Conservation (phyloP, 768 basidiomycete genomes). For the Boletus insuetus region DNA sequence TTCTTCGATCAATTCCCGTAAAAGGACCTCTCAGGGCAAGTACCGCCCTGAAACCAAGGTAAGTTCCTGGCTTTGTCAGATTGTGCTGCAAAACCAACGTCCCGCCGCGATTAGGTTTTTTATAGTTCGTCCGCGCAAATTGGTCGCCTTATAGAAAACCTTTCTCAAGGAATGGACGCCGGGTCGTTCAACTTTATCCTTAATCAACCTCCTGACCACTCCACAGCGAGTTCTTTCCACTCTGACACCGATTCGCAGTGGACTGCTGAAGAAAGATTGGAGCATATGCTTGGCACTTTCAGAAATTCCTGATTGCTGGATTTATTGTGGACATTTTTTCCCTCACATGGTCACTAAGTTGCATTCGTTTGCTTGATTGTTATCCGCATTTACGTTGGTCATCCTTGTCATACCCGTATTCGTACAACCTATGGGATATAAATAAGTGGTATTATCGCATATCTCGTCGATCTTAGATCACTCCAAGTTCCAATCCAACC, state of each 20-base stretch:
- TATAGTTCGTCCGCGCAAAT: slow-evolving; percentile 67
- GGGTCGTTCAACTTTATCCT: slow-evolving; percentile 80
- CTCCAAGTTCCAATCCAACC: slow-evolving; percentile 60
- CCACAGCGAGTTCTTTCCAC: slow-evolving; percentile 58
- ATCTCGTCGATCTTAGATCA: slow-evolving; percentile 14
- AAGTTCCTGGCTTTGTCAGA: slow-evolving; percentile 22
- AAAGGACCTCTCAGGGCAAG: slow-evolving; percentile 52
- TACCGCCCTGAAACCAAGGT: slow-evolving; percentile 84
- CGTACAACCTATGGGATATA: slow-evolving; percentile 35
- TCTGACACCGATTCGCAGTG: slow-evolving; percentile 62
- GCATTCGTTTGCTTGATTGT: slow-evolving; percentile 17
- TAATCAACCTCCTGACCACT: slow-evolving; percentile 44
- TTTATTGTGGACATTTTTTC: slow-evolving; percentile 22
- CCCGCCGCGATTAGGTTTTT: slow-evolving; percentile 27
- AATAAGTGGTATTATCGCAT: slow-evolving; percentile 24
- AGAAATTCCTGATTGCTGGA: slow-evolving; percentile 29
- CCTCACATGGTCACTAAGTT: slow-evolving; percentile 6
- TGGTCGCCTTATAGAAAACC: slow-evolving; percentile 76
- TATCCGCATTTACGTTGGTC: slow-evolving; percentile 19
- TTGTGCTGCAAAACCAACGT: slow-evolving; percentile 8
- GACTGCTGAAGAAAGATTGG: slow-evolving; percentile 75
- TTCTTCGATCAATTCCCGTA: slow-evolving; percentile 56
- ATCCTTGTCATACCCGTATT: slow-evolving; percentile 29
- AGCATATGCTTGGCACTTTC: slow-evolving; percentile 59
- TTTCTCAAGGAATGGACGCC: slow-evolving; percentile 78